Percentiles rank a stretch among this genome's conserved stretches.
These are phyloP conservation scores for Centella asiatica DNA, from an alignment of 129 eudicot genomes.

Conservation along the genomic window DNA sequence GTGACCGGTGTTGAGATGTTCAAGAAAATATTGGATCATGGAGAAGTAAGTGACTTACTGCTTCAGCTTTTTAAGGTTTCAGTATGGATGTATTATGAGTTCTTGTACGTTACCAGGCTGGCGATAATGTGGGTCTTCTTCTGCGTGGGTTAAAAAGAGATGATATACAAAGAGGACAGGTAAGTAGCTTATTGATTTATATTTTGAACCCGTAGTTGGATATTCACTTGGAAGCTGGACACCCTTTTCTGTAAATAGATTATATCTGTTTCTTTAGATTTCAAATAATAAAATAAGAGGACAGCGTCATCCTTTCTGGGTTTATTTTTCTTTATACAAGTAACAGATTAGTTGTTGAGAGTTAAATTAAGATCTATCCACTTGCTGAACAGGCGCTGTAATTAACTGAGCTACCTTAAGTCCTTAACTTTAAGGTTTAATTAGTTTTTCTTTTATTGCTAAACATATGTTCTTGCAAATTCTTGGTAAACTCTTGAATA, in stretches of 20 bases:
- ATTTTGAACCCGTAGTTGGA: neutral
- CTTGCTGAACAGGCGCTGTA: neutral
- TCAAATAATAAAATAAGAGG: neutral
- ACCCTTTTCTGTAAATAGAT: neutral
- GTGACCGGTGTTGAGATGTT: conserved; percentile 99
- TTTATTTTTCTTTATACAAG: too few relatives aligned
- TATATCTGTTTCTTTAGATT: neutral
- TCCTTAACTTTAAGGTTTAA: too few relatives aligned
- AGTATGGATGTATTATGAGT: neutral
- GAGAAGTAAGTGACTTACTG: conserved; percentile 40
- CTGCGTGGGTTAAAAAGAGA: conserved; percentile 87
- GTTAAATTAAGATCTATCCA: too few relatives aligned
- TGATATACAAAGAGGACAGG: conserved; percentile 89
- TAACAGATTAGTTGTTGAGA: neutral
- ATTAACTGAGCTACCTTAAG: neutral
- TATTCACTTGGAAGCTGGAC: neutral
- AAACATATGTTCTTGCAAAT: too few relatives aligned
- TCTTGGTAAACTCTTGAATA: neutral
- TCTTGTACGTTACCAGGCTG: conserved; percentile 48
- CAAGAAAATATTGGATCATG: conserved; percentile 80
- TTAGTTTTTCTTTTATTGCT: too few relatives aligned
- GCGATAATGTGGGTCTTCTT: conserved; percentile 95
- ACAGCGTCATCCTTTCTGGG: neutral
- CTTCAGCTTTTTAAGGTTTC: neutral
- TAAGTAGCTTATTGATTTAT: conserved; percentile 13